A percentile compares a stretch with the other conserved stretches of the same genome.
Conservation (phyloP, 2,329 filamentous ascomycete species). For the Ceratocystis lukuohia region DNA sequence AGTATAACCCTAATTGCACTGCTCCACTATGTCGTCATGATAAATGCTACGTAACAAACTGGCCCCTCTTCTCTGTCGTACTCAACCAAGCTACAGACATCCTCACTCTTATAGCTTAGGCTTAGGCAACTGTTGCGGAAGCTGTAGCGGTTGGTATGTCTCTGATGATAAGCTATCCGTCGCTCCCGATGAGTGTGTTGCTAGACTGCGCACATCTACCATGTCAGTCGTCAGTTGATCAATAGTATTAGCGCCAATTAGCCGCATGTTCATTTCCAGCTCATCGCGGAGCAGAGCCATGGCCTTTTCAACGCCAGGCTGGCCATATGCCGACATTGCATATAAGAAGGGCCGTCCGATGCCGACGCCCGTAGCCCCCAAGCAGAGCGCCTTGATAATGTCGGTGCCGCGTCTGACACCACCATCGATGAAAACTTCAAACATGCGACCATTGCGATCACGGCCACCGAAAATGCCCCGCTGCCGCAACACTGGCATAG, state of each 20-base stretch:
- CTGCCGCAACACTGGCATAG: constrained; percentile 71
- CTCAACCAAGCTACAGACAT: background rate
- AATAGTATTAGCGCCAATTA: constrained; percentile 67
- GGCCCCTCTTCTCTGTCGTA: background rate
- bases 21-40: background rate
- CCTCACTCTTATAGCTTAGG: constrained; percentile 33
- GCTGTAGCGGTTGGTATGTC: constrained; percentile 42
- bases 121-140: constrained; percentile 37
- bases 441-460: constrained; percentile 35
- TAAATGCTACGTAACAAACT: background rate
- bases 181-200: constrained; percentile 37
- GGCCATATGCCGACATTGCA: constrained; percentile 86
- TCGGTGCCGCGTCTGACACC: constrained; percentile 83
- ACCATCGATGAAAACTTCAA: constrained; percentile 85
- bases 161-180: constrained; percentile 34
- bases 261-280: constrained; percentile 97
- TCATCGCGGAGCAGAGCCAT: constrained; percentile 91
- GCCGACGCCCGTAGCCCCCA: constrained; percentile 83
- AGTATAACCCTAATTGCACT: background rate
- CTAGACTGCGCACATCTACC: constrained; percentile 62
- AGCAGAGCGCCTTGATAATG: constrained; percentile 85
- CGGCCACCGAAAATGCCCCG: constrained; percentile 45
- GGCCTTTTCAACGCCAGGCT: constrained; percentile 74
- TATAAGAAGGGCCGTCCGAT: constrained; percentile 92
- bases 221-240: constrained; percentile 68